Conservation (phyloP, 345 rosid genomes). For the Dipteronia sinensis region DNA sequence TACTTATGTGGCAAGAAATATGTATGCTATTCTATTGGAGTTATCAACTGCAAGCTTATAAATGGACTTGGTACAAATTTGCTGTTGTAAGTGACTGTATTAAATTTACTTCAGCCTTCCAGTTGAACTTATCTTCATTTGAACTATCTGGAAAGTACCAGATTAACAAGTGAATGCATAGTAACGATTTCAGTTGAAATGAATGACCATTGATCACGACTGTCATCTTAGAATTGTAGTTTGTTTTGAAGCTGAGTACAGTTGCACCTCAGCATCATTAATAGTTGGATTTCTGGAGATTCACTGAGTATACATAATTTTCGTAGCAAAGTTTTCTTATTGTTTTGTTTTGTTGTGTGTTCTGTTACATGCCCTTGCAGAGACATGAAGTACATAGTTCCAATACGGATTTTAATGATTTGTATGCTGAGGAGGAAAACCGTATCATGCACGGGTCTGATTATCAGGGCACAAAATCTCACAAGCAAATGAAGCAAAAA, state of each 20-base stretch:
- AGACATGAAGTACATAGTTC: slow-evolving; percentile 43
- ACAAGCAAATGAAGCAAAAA: slow-evolving; percentile 41
- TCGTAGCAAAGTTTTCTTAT: not conserved
- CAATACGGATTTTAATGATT: slow-evolving; percentile 45
- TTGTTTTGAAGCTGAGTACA: not conserved
- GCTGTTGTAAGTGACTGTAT: not conserved
- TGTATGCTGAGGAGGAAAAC: slow-evolving; percentile 42
- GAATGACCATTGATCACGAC: not conserved
- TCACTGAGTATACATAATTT: not conserved
- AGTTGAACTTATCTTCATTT: not conserved
- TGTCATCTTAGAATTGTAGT: not conserved
- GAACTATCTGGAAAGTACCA: not conserved
- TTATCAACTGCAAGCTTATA: not conserved
- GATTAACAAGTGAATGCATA: not conserved
- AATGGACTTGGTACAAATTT: not conserved
- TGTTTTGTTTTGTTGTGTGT: not conserved
- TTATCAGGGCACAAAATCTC: slow-evolving; percentile 41
- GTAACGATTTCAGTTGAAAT: not conserved
- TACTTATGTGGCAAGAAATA: not conserved
- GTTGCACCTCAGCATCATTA: not conserved
- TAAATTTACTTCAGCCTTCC: not conserved
- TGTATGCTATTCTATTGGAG: not conserved
- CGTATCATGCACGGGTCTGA: slow-evolving; percentile 41
- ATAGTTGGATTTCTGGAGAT: not conserved
- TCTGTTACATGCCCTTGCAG: slow-evolving; percentile 40